These are phyloP conservation scores for Sistotremastrum suecicum DNA, from an alignment of 768 basidiomycete genomes.

Conservation along the genomic window DNA sequence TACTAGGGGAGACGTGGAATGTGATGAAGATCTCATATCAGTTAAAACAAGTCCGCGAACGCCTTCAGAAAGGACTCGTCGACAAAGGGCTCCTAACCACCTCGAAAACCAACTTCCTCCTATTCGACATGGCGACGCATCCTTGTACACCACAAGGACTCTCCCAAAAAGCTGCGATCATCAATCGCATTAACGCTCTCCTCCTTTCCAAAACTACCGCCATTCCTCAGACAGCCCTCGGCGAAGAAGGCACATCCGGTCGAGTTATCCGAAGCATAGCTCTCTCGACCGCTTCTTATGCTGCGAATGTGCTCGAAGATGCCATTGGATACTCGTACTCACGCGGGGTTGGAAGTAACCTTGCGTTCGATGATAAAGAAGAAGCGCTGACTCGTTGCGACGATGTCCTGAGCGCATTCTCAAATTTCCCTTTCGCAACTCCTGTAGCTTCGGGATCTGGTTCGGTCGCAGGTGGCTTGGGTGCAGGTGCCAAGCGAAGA, in stretches of 20 bases:
- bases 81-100: slow-evolving; percentile 99
- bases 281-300: slow-evolving; percentile 83
- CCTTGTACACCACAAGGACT: slow-evolving; percentile 71
- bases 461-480: not conserved
- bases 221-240: slow-evolving; percentile 60
- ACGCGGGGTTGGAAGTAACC: slow-evolving; percentile 17
- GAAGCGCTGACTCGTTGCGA: slow-evolving; percentile 87
- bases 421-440: slow-evolving; percentile 71
- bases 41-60: slow-evolving; percentile 95
- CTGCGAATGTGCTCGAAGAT: slow-evolving; percentile 91
- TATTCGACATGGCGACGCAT: slow-evolving; percentile 99
- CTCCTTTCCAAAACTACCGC: slow-evolving; percentile 75
- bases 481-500: not conserved
- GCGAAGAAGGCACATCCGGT: slow-evolving; percentile 68
- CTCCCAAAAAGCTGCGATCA: slow-evolving; percentile 75
- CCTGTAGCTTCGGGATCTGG: not conserved
- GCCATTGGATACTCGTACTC: slow-evolving; percentile 40
- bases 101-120: slow-evolving; percentile 95
- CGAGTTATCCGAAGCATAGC: slow-evolving; percentile 69
- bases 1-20: slow-evolving; percentile 96
- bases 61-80: slow-evolving; percentile 86
- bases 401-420: slow-evolving; percentile 86
- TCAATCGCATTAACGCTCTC: slow-evolving; percentile 60
- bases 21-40: slow-evolving; percentile 99
- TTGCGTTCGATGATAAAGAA: slow-evolving; percentile 89